These are phyloP conservation scores for Phytophthora sansomeana DNA, from an alignment of 352 stramenopile species.

Conservation along the genomic window DNA sequence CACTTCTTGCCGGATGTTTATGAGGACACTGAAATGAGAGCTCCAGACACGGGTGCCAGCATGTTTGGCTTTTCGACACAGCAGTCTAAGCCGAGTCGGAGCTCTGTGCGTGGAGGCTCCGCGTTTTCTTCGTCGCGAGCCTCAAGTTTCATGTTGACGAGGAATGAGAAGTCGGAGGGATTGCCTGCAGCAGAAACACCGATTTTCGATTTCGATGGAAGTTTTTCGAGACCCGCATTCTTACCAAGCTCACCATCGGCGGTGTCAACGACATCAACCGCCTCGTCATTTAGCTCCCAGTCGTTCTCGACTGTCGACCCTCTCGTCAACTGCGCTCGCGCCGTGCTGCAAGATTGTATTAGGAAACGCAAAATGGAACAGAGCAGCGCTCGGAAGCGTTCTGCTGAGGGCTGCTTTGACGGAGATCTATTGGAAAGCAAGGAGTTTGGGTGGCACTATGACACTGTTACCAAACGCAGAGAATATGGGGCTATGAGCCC, in stretches of 20 bases:
- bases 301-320: conserved; percentile 56
- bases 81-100: conserved; percentile 23
- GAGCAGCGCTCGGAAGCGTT: conserved; percentile 71
- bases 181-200: conserved; percentile 6
- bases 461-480: conserved; percentile 48
- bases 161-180: conserved; percentile 14
- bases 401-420: conserved; percentile 59
- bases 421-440: conserved; percentile 47
- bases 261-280: conserved; percentile 53
- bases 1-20: conserved; percentile 33
- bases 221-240: conserved; percentile 22
- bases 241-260: conserved; percentile 37
- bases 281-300: conserved; percentile 49
- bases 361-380: conserved; percentile 64
- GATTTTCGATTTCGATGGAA: conserved; percentile 29
- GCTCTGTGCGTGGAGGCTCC: conserved; percentile 2
- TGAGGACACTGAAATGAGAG: conserved; percentile 38
- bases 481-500: conserved; percentile 55
- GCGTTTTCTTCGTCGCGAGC: conserved; percentile 8
- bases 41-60: conserved; percentile 14
- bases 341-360: conserved; percentile 78
- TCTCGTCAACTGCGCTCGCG: conserved; percentile 65
- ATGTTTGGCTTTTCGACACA: conserved; percentile 31
- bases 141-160: conserved; percentile 12
- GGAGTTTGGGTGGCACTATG: conserved; percentile 39